phyloP scores from a whole-genome alignment of 2,329 filamentous ascomycete species.

The Pseudogymnoascus sp. region DNA sequence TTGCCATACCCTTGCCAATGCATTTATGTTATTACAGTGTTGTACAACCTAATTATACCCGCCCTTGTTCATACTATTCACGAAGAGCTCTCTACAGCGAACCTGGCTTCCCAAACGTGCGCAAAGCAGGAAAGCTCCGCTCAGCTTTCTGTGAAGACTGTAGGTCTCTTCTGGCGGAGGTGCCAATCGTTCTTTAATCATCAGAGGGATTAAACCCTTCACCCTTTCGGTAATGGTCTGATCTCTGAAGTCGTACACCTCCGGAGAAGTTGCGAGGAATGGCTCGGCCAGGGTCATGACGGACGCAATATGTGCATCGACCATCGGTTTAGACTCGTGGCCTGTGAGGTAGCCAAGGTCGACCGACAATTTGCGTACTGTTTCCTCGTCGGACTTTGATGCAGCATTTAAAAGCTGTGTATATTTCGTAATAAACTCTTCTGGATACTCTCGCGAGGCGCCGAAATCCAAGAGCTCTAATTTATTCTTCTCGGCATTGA shows the following conservation, averaged over 20 bases:
- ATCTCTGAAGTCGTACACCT: slow-evolving; percentile 83
- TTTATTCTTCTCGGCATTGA: slow-evolving; percentile 63
- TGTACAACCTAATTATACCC: slow-evolving; percentile 15
- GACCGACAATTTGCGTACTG: slow-evolving; percentile 63
- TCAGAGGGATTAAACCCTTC: slow-evolving; percentile 78
- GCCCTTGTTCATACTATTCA: slow-evolving; percentile 32
- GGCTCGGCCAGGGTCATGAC: slow-evolving; percentile 89
- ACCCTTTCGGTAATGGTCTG: slow-evolving; percentile 97
- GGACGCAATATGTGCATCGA: slow-evolving; percentile 82
- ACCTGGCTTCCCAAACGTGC: slow-evolving; percentile 80
- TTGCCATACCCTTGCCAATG: not conserved
- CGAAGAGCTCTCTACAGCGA: slow-evolving; percentile 73
- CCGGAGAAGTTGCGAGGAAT: slow-evolving; percentile 69
- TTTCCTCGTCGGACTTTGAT: slow-evolving; percentile 58
- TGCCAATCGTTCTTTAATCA: slow-evolving; percentile 81
- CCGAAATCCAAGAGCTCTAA: slow-evolving; percentile 95
- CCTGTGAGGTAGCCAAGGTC: slow-evolving; percentile 88
- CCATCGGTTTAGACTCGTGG: slow-evolving; percentile 77
- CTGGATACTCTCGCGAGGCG: slow-evolving; percentile 78
- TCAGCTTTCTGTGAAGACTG: slow-evolving; percentile 87
- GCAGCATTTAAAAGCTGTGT: slow-evolving; percentile 75
- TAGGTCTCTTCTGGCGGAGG: slow-evolving; percentile 98
- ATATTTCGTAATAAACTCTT: slow-evolving; percentile 73
- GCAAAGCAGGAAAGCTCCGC: slow-evolving; percentile 89
- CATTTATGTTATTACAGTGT: not conserved